phyloP scores from a whole-genome alignment of 495 filamentous ascomycete genomes.

The Margaritispora aquatica region DNA sequence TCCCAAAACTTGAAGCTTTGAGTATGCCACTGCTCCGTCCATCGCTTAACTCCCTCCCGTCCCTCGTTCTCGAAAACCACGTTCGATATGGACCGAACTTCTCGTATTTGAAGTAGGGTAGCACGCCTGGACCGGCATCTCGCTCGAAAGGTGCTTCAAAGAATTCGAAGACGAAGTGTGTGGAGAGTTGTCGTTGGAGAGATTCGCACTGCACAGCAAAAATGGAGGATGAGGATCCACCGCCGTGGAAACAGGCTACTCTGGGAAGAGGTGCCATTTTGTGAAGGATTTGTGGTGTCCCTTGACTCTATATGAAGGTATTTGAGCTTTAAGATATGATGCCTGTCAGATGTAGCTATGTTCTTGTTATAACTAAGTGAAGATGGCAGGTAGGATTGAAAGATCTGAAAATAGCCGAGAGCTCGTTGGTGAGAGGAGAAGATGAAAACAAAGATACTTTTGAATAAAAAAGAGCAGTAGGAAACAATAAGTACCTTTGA shows the following conservation, averaged over 20 bases:
- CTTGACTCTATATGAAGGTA: neutral
- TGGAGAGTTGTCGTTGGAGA: neutral
- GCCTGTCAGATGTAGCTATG: too few species aligned
- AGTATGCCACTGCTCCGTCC: neutral
- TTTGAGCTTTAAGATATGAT: neutral
- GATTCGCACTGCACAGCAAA: slow-evolving; percentile 8
- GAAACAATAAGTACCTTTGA: neutral
- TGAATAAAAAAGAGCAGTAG: neutral
- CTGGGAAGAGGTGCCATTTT: slow-evolving; percentile 8
- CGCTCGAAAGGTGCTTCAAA: slow-evolving; percentile 15
- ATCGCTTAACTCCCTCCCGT: neutral
- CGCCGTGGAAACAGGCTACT: slow-evolving; percentile 19
- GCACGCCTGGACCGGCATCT: slow-evolving; percentile 12
- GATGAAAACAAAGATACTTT: neutral
- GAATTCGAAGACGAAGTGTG: slow-evolving; percentile 14
- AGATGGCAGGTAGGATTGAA: too few species aligned
- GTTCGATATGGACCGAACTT: slow-evolving; percentile 15
- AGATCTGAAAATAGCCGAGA: too few species aligned
- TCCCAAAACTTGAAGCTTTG: neutral
- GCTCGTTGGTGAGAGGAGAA: neutral
- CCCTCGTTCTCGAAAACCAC: slow-evolving; percentile 8
- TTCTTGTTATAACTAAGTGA: too few species aligned
- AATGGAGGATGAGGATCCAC: slow-evolving; percentile 13
- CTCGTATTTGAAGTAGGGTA: slow-evolving; percentile 13
- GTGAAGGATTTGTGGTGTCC: neutral